Base-by-base conservation (phyloP, 345 rosid species). In the Eucalyptus leucophloia region DNA sequence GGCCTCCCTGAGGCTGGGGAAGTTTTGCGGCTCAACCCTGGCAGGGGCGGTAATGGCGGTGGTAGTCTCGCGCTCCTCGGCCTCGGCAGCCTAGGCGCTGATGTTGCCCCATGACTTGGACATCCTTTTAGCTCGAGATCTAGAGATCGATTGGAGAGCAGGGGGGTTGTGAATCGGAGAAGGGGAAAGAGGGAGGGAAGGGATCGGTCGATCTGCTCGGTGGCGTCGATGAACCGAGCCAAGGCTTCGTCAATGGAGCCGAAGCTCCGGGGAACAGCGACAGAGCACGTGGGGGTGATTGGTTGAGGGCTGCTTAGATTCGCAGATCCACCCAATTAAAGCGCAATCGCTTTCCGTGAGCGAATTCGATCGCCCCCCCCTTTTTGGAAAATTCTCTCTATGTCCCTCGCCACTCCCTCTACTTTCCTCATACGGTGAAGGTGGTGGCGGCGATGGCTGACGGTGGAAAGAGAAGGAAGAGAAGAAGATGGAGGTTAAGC, bases 61-160 rank as follows among this genome's bases (percentile, higher is more conserved):
- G 1, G 90, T 88, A 49, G 7, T 18, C 51, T 49, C 0, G 7
- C 3, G 3, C 89, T 93, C 95, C 50, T 94, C 99, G 32, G 95
- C 95, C 90, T 98, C 98, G 88, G 95, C 97, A 87, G 99, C 99
- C 99, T 99, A 97, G 37, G 95, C 90, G 91, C 97, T 96, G 92
- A 96, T 93, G 89, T 88, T 92, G 86, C 99, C 95, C 98, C 98
- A 95, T 10, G 96, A 88, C 88, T 94, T 94, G 62, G 96, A 92
- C 99, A 95, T 96, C 90, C 89, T 77, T 19, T 3, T 8, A 18
- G 56, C 5, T 88, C 17, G 85, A 87, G 94, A 93, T 91, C 88
- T 89, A 89, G 51, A 26, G 34, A 4, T 87, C 42, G 40, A 37
- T 42, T 40, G 51, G n/a, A 30, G 51, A 49, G 53, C 49, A 67